These are phyloP conservation scores for Solanum chilense DNA, from an alignment of 257 asterid genomes.

Conservation along the genomic window DNA sequence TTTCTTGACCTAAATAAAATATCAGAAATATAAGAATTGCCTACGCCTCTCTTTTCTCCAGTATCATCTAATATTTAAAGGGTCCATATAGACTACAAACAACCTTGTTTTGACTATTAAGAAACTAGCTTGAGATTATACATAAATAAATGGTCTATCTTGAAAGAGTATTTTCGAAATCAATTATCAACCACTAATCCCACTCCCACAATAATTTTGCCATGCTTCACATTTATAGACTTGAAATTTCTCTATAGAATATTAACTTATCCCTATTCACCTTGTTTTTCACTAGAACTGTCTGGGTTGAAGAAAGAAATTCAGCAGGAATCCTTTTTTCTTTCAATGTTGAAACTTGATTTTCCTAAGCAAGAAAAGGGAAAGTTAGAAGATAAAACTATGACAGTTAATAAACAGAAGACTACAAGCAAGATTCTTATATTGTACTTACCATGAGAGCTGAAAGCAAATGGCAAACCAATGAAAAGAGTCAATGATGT, in stretches of 20 bases:
- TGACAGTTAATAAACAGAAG: not conserved
- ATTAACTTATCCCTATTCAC: slow-evolving; percentile 13
- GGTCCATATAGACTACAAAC: not conserved
- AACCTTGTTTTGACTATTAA: not conserved
- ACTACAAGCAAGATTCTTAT: not conserved
- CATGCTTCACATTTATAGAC: not conserved
- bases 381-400: not conserved
- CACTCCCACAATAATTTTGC: not conserved
- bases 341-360: slow-evolving; percentile 80
- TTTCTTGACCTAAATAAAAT: not conserved
- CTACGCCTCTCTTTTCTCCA: not conserved
- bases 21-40: not conserved
- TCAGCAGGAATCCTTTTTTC: slow-evolving; percentile 81
- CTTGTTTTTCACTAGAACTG: slow-evolving; percentile 56
- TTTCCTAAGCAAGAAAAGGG: slow-evolving; percentile 42
- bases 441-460: slow-evolving; percentile 73
- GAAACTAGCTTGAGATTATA: not conserved
- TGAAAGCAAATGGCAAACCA: slow-evolving; percentile 21
- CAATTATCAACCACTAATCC: not conserved
- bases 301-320: slow-evolving; percentile 87
- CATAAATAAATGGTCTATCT: not conserved
- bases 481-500: slow-evolving; percentile 9
- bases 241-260: not conserved
- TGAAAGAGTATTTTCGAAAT: not conserved
- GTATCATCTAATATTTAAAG: not conserved